Evolutionary conservation across 2,329 filamentous ascomycete genomes (phyloP), one percentile per base, ranked within the genome.

Genomic region (Domatiomyces catenatus): DNA sequence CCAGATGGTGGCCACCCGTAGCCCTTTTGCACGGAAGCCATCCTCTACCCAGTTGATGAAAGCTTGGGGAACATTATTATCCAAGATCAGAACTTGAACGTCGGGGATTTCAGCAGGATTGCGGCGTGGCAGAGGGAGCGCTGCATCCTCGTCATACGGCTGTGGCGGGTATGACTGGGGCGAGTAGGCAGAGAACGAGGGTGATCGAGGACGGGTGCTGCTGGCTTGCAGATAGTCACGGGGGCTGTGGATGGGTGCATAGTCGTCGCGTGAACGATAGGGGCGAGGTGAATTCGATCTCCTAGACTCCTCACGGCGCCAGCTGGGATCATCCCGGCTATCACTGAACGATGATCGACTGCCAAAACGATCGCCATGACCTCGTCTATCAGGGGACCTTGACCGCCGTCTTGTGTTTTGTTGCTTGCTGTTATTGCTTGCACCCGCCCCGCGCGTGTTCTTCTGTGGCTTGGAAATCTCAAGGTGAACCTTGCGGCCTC

Each of bases 401-500:
- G 66, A 54, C 63, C 65, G 50, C 64, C 70, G 46, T 69, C 69
- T 46, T 50, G 64, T 64, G 57, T 51, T 60, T 52, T 50, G 61
- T 66, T 63, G 79, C 75, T 59, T 85, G 76, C 50, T 86, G 44
- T 51, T 55, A 15, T 36, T 52, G 45, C 66, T 44, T 44, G 17
- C 18, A 17, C 22, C 46, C 20, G 28, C 46, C 24, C 55, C 32
- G 56, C 48, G 80, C 46, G 80, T 84, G 60, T 83, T 86, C 60
- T 86, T 87, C 64, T 94, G 88, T 2, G 83, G 80, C 53, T 90
- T 90, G 5, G 89, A 94, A 42, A 94, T 79, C 64, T 95, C 89
- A 18, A 95, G 77, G 94, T 90, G 88, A 63, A 96, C 94, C 65
- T 88, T 88, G 57, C 89, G 83, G n/a, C 89, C 90, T 62, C 86